Base-by-base conservation (phyloP, 2,329 filamentous ascomycete genomes). In the Lachnellula hyalina region DNA sequence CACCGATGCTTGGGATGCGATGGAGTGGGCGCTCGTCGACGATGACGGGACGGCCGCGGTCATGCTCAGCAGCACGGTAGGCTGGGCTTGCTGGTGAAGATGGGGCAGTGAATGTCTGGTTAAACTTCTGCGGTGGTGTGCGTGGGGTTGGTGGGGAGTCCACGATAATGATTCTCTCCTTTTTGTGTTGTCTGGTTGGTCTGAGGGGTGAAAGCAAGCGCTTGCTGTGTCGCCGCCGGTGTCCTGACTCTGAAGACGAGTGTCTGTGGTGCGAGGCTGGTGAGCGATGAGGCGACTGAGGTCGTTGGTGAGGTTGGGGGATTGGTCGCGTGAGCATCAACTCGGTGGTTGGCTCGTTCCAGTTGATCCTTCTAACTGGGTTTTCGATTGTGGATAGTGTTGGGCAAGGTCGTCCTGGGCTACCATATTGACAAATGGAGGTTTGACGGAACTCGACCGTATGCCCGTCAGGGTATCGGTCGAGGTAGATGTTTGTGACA, bases 401-500 rank as follows among this genome's bases (percentile, higher is more conserved):
- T 58, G 69, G 54, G 71, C 78, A 81, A 52, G 72, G 71, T 32
- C 69, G 64, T 53, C 72, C 72, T 45, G 59, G 57, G 46, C 71
- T 65, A 19, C 72, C 72, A 46, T 75, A 72, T 17, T 70, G 62
- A 11, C 67, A 59, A 70, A 77, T 77, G 40, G 72, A 66, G 8
- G 62, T 63, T 34, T 70, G 65, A 6, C 69, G 65, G 52, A 73
- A 72, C 48, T 71, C 68, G 36, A 64, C 61, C 49, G 67, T 65
- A 48, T 68, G 71, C 54, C 75, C 75, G 65, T 80, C 74, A 3
- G 76, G 72, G 71, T 75, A 74, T 63, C 74, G 64, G 65, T 76
- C 75, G 35, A 74, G 70, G 70, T 73, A 77, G 49, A 76, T 59
- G 62, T 77, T 72, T 56, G 73, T 75, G 58, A 73, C 73, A 69